Evolutionary conservation across 2,329 filamentous ascomycete species (phyloP).

Genomic region (Dactylonectria macrodidyma): DNA sequence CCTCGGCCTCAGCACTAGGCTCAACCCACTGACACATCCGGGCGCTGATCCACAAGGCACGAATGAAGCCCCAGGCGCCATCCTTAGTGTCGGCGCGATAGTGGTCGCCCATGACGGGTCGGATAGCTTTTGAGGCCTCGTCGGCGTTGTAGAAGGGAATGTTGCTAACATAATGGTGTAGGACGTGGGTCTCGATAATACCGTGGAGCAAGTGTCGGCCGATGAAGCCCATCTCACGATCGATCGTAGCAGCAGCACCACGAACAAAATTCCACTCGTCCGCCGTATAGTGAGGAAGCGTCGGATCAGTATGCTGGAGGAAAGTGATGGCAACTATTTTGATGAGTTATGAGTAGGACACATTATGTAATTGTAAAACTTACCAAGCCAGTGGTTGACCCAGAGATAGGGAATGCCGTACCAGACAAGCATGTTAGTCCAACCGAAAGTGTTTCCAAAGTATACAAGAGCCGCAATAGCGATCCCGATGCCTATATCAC

Average conservation of each 20-base stretch:
- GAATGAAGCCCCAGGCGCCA: conserved; percentile 87
- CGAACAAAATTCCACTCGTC: conserved; percentile 93
- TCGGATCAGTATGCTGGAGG: conserved; percentile 96
- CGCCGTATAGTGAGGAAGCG: conserved; percentile 91
- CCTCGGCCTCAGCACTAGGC: conserved; percentile 85
- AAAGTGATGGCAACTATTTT: conserved; percentile 90
- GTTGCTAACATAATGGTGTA: conserved; percentile 96
- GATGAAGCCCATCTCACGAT: conserved; percentile 97
- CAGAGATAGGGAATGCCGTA: conserved; percentile 96
- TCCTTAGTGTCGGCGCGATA: conserved; percentile 87
- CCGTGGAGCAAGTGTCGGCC: conserved; percentile 92
- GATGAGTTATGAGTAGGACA: conserved; percentile 40
- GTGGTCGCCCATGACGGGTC: conserved; percentile 94
- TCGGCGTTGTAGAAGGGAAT: conserved; percentile 98
- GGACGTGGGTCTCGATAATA: conserved; percentile 97
- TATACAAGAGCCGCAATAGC: conserved; percentile 73
- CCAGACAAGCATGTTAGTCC: conserved; percentile 91
- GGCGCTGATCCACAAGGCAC: conserved; percentile 83
- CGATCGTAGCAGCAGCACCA: conserved; percentile 94
- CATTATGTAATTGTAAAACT: conserved; percentile 53
- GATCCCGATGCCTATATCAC: conserved; percentile 84
- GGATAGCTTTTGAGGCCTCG: conserved; percentile 94
- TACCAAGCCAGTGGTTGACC: conserved; percentile 99
- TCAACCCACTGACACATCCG: conserved; percentile 98
- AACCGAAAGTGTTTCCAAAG: conserved; percentile 85